phyloP scores from a whole-genome alignment of 768 basidiomycete genomes.

The Lyophyllum atratum region DNA sequence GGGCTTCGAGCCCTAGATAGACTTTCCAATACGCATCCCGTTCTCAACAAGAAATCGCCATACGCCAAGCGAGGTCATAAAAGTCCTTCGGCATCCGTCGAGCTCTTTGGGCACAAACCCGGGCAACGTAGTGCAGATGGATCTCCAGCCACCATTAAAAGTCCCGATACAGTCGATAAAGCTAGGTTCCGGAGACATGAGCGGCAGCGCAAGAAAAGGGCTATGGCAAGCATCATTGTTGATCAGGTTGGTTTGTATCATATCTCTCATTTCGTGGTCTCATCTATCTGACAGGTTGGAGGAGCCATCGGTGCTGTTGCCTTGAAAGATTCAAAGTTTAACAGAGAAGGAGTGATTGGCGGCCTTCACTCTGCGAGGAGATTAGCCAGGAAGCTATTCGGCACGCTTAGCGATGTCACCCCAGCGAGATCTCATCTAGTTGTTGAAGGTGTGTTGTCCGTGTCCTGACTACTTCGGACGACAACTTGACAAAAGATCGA shows the following conservation, averaged over 20 bases:
- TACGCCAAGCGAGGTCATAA: slow-evolving; percentile 50
- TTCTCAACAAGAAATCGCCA: slow-evolving; percentile 35
- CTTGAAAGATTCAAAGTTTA: slow-evolving; percentile 63
- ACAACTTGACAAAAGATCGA: background rate
- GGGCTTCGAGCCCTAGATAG: slow-evolving; percentile 72
- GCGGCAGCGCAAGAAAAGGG: slow-evolving; percentile 45
- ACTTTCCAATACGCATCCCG: slow-evolving; percentile 65
- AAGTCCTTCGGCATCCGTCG: slow-evolving; percentile 36
- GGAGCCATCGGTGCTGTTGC: slow-evolving; percentile 73
- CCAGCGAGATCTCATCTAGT: slow-evolving; percentile 63
- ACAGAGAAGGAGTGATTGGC: slow-evolving; percentile 54
- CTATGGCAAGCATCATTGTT: slow-evolving; percentile 67
- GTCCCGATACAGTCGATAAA: slow-evolving; percentile 5
- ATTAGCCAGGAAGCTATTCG: slow-evolving; percentile 70
- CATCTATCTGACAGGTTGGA: slow-evolving; percentile 37
- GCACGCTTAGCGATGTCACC: slow-evolving; percentile 56
- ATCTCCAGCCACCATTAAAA: slow-evolving; percentile 17
- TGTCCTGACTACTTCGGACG: background rate
- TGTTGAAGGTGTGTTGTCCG: slow-evolving; percentile 64
- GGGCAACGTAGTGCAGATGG: slow-evolving; percentile 16
- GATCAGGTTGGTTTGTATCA: slow-evolving; percentile 51
- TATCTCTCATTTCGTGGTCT: background rate
- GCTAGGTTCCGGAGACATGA: slow-evolving; percentile 24
- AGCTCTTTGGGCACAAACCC: slow-evolving; percentile 24
- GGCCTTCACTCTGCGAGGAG: slow-evolving; percentile 64